phyloP scores from a whole-genome alignment of 108 stramenopile genomes.

The Hondaea fermentalgiana region DNA sequence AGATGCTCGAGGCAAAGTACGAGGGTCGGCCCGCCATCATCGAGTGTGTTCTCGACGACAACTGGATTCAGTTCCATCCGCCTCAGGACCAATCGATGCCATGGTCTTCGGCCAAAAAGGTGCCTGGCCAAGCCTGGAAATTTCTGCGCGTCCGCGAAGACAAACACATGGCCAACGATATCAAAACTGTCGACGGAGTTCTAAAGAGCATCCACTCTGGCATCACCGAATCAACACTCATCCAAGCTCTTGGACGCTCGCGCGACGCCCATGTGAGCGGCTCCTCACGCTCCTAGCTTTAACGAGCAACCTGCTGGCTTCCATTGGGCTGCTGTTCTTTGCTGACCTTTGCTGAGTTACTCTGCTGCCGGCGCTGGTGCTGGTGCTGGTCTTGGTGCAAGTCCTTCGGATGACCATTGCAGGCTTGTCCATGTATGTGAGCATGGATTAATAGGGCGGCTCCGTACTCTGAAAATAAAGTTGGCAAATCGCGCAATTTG shows the following conservation, averaged over 20 bases:
- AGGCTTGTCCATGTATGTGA: too few species aligned
- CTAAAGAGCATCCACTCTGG: neutral
- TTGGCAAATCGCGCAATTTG: too few species aligned
- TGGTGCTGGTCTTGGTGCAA: too few species aligned
- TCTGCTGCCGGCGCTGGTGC: too few species aligned
- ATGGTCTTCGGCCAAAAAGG: neutral
- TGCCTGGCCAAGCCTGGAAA: neutral
- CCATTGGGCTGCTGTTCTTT: too few species aligned
- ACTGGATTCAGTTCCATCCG: neutral
- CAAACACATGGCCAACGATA: neutral
- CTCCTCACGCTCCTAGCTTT: too few species aligned
- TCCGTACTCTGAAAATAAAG: too few species aligned
- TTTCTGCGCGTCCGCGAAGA: neutral
- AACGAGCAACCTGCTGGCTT: too few species aligned
- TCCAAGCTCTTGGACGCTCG: neutral
- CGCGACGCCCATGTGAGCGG: too few species aligned
- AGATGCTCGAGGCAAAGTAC: neutral
- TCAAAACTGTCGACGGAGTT: neutral
- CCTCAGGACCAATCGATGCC: neutral
- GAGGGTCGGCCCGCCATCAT: neutral
- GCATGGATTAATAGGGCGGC: too few species aligned
- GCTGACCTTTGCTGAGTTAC: too few species aligned
- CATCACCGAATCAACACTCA: neutral
- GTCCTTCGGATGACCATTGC: too few species aligned
- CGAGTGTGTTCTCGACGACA: constrained; percentile 2